Conservation (phyloP, 1,139 yeast species). For the Sugiyamaella neomexicana region DNA sequence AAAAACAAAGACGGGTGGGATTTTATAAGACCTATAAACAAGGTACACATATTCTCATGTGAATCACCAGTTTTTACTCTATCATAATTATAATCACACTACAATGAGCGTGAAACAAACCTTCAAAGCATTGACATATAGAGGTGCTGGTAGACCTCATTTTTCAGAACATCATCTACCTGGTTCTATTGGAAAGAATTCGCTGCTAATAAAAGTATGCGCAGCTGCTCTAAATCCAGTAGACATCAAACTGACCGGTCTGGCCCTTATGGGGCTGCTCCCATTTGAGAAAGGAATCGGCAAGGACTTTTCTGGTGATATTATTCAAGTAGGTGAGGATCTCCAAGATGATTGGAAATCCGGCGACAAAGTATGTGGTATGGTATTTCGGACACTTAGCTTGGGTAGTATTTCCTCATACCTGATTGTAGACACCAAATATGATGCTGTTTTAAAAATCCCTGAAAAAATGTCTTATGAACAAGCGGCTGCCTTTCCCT, state of each 20-base stretch:
- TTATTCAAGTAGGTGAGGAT: slow-evolving; percentile 56
- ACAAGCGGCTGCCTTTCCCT: slow-evolving; percentile 61
- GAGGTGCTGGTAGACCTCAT: slow-evolving; percentile 21
- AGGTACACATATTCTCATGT: not conserved
- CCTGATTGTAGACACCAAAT: slow-evolving; percentile 47
- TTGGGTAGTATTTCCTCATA: slow-evolving; percentile 57
- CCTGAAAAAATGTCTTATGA: slow-evolving; percentile 52
- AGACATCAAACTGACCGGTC: slow-evolving; percentile 54
- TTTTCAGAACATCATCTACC: slow-evolving; percentile 45
- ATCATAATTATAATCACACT: not conserved
- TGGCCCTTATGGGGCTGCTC: slow-evolving; percentile 42
- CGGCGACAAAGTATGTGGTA: slow-evolving; percentile 70
- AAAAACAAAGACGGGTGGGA: too few species aligned
- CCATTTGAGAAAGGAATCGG: slow-evolving; percentile 58
- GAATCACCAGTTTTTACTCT: not conserved
- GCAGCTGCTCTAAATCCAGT: slow-evolving; percentile 68
- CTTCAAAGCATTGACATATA: slow-evolving; percentile 2
- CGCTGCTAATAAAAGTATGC: slow-evolving; percentile 58
- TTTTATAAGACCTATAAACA: too few species aligned
- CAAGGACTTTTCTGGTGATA: slow-evolving; percentile 66
- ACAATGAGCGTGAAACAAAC: not conserved
- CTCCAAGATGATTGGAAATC: slow-evolving; percentile 41
- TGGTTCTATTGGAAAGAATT: slow-evolving; percentile 46
- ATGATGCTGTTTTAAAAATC: slow-evolving; percentile 45
- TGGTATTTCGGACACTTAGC: slow-evolving; percentile 45